Base-by-base conservation (phyloP, 1,284 basidiomycete genomes). In the Ustilago shanxiensis region DNA sequence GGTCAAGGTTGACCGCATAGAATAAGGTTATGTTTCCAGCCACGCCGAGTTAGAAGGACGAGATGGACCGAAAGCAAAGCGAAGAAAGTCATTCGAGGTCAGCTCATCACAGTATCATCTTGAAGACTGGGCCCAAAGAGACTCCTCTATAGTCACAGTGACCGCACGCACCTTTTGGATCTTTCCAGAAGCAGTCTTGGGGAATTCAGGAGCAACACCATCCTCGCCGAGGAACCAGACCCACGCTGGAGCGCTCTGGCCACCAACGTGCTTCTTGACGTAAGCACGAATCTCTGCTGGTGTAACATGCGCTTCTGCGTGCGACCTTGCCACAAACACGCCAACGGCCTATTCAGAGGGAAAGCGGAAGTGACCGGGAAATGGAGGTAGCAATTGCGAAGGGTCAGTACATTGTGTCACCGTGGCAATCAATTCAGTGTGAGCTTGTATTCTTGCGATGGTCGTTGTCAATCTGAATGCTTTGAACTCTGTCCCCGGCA, bases 181-280 rank as follows among this genome's bases (percentile, higher is more conserved):
- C 86, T 95, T 95, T 49, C 93, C 93, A 77, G 93, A 94, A 20
- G 92, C 92, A 7, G 93, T 95, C 88, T 93, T 94, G 0, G 93
- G 93, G 13, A 94, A 85, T 72, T 93, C 91, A 24, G 86, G 84
- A 9, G 88, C 87, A 7, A 87, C 86, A 5, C 89, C 90, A 28
- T 91, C 90, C 79, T 93, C 90, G 20, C 90, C 91, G 0, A 92
- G 78, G 72, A 93, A 93, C 92, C 93, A 95, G 1, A 94, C 90
- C 91, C 92, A 94, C 5, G 88, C 87, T 0, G 93, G 93, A 1
- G 91, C 90, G 49, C 66, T 72, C 55, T 82, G 81, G 35, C 68
- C 71, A 13, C 72, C 70, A 24, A 83, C 62, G 11, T 79, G 69
- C 44, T 74, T 60, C 52, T 77, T 79, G 44, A 83, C 81, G 44